phyloP scores from a whole-genome alignment of 225 moss, liverwort and hornwort species.

The Climacium dendroides region DNA sequence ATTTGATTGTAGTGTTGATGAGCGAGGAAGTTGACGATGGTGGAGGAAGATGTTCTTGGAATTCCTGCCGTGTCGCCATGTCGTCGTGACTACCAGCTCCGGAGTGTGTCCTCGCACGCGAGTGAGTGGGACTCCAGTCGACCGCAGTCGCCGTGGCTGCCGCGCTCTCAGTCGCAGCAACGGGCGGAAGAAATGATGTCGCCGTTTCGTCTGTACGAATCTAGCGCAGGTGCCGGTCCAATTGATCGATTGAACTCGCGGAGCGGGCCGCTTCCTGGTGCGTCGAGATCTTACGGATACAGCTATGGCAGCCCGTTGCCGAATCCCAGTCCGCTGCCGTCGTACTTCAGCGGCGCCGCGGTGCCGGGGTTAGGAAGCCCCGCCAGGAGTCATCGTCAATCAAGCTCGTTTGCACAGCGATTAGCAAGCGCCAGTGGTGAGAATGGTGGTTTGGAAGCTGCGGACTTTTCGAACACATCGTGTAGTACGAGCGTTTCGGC shows the following conservation, averaged over 20 bases:
- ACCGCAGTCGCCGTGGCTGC: conserved; percentile 27
- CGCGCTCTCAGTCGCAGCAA: neutral
- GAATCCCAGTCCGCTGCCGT: neutral
- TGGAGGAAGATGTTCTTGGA: neutral
- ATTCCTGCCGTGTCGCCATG: conserved; percentile 8
- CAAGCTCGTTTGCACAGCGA: neutral
- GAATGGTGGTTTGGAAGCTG: neutral
- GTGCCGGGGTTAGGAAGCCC: neutral
- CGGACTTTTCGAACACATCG: neutral
- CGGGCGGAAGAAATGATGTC: neutral
- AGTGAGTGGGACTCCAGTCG: neutral
- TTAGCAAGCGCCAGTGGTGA: neutral
- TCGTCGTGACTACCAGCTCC: conserved; percentile 46
- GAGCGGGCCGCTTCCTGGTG: neutral
- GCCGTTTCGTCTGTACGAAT: neutral
- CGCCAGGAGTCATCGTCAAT: neutral
- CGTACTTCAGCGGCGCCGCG: conserved; percentile 1
- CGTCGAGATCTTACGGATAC: neutral
- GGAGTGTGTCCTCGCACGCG: neutral
- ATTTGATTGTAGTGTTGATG: neutral
- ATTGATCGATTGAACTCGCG: neutral
- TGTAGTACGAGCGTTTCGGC: neutral
- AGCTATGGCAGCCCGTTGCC: neutral
- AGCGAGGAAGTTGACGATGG: neutral
- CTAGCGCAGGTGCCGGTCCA: neutral